Percentiles rank a stretch among this genome's conserved stretches.
Conservation (phyloP, 1,139 yeast species). For the Debaryomycetaceae sp. region DNA sequence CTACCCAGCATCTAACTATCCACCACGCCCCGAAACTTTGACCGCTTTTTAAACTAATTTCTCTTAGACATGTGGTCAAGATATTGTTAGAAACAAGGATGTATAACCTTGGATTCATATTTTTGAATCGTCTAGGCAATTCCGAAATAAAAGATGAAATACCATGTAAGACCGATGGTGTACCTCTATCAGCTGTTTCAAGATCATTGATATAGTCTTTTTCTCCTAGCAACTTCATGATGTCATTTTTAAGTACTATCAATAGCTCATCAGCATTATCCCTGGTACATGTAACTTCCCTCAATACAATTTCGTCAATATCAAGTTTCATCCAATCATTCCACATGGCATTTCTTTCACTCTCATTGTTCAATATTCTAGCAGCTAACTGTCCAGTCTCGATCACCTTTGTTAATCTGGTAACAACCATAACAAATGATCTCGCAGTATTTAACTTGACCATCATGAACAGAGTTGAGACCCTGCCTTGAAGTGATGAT, state of each 20-base stretch:
- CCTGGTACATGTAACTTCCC: constrained; percentile 55
- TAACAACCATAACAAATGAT: constrained; percentile 54
- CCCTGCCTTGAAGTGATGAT: constrained; percentile 33
- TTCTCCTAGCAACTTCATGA: constrained; percentile 3
- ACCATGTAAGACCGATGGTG: constrained; percentile 5
- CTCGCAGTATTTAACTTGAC: constrained; percentile 56
- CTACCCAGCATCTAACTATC: constrained; percentile 74
- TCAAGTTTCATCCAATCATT: constrained; percentile 61
- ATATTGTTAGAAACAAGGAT: constrained; percentile 53
- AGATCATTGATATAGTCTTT: constrained; percentile 1
- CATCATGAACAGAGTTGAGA: constrained; percentile 50
- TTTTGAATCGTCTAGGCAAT: constrained; percentile 47
- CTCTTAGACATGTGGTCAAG: constrained; percentile 62
- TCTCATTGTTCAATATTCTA: constrained; percentile 44
- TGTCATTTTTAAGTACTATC: constrained; percentile 39
- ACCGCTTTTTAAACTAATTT: constrained; percentile 58
- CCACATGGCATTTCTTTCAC: constrained; percentile 52
- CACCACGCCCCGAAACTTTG: constrained; percentile 75
- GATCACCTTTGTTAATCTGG: constrained; percentile 55
- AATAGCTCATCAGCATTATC: constrained; percentile 29
- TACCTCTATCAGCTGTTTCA: constrained; percentile 4
- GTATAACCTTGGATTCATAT: constrained; percentile 55
- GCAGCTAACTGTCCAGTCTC: constrained; percentile 59
- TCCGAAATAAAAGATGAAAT: constrained; percentile 27
- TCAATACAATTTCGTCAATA: constrained; percentile 44